Conservation (phyloP, 2,329 filamentous ascomycete genomes). For the Cladosporium sp. region DNA sequence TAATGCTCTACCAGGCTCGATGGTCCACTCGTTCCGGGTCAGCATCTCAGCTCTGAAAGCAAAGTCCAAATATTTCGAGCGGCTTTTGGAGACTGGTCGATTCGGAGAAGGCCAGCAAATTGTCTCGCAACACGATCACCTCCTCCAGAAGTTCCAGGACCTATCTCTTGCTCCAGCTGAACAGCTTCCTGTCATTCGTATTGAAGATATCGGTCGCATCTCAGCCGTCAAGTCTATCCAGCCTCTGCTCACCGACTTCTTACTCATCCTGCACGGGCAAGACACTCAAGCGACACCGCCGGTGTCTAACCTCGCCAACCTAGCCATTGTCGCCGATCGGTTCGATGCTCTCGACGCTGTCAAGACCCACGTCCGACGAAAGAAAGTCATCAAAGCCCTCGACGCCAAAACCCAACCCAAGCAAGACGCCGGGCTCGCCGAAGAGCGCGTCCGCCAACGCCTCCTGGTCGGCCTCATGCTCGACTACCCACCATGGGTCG, state of each 20-base stretch:
- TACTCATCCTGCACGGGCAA: slow-evolving; percentile 60
- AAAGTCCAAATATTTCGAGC: slow-evolving; percentile 66
- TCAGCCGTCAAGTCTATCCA: slow-evolving; percentile 58
- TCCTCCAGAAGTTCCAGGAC: slow-evolving; percentile 46
- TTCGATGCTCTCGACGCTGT: slow-evolving; percentile 62
- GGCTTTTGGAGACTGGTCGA: slow-evolving; percentile 58
- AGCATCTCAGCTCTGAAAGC: slow-evolving; percentile 53
- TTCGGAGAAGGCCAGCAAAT: slow-evolving; percentile 62
- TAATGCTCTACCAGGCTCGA: slow-evolving; percentile 46
- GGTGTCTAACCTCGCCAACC: slow-evolving; percentile 60
- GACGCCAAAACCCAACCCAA: slow-evolving; percentile 44
- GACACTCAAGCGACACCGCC: slow-evolving; percentile 43
- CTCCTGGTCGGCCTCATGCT: slow-evolving; percentile 63
- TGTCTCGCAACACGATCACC: slow-evolving; percentile 45
- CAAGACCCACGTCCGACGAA: slow-evolving; percentile 49
- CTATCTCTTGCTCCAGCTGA: slow-evolving; percentile 38
- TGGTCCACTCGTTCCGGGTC: slow-evolving; percentile 62
- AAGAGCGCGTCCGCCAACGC: slow-evolving; percentile 67
- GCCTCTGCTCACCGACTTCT: slow-evolving; percentile 57
- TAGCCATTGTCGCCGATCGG: slow-evolving; percentile 68
- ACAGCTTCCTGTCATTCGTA: slow-evolving; percentile 60
- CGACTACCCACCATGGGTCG: slow-evolving; percentile 58
- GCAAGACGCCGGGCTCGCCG: slow-evolving; percentile 39
- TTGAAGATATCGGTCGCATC: slow-evolving; percentile 66
- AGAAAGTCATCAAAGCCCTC: slow-evolving; percentile 38